A percentile compares a stretch with the other conserved stretches of the same genome.
These are phyloP conservation scores for Didymella pinodella DNA, from an alignment of 2,329 filamentous ascomycete species.

Conservation along the genomic window DNA sequence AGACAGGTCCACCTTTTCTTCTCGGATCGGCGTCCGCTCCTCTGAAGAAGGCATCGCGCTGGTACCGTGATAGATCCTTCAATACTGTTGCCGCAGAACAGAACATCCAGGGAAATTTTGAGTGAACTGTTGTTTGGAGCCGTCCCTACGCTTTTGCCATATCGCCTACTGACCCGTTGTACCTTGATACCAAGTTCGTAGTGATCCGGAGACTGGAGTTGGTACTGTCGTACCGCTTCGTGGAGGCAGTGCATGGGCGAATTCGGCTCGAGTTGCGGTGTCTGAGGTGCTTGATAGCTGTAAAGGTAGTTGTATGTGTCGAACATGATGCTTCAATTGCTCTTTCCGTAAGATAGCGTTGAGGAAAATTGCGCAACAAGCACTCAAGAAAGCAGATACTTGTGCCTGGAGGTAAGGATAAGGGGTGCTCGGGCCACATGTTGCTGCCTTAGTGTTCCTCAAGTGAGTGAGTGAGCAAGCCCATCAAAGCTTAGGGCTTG, in stretches of 20 bases:
- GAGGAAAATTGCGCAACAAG: not conserved
- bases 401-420: not conserved
- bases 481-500: too few species aligned
- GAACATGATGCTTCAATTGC: not conserved
- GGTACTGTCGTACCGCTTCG: not conserved
- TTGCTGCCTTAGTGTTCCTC: not conserved
- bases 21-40: not conserved
- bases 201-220: not conserved
- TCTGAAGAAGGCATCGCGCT: not conserved
- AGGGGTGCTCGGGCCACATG: not conserved
- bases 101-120: not conserved
- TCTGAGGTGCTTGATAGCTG: not conserved
- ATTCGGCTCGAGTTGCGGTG: not conserved
- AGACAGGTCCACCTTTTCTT: not conserved
- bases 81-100: not conserved
- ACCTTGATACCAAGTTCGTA: constrained; percentile 6
- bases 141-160: too few species aligned
- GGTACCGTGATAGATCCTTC: not conserved
- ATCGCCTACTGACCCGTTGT: not conserved
- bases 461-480: not conserved
- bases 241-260: not conserved
- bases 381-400: too few species aligned
- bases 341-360: not conserved
- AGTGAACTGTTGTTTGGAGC: not conserved
- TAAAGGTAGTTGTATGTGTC: not conserved